These are phyloP conservation scores for Venturiaceae sp. DNA, from an alignment of 2,329 filamentous ascomycete genomes.

Conservation along the genomic window DNA sequence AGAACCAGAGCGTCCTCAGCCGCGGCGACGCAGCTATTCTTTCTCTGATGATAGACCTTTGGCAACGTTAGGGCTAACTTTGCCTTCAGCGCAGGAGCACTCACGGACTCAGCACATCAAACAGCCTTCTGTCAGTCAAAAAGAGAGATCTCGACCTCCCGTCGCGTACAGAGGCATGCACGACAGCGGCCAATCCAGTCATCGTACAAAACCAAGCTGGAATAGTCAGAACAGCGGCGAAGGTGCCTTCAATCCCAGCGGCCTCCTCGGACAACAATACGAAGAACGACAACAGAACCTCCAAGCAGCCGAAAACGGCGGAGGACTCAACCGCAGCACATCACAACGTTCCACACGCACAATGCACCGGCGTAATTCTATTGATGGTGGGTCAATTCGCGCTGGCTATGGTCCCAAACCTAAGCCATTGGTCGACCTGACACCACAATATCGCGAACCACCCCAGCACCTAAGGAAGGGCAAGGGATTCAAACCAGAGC, in stretches of 20 bases:
- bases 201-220: not conserved
- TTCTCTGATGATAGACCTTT: not conserved
- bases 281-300: conserved; percentile 32
- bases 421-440: conserved; percentile 60
- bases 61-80: not conserved
- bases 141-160: not conserved
- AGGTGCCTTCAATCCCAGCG: conserved; percentile 32
- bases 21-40: not conserved
- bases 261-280: conserved; percentile 41
- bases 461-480: conserved; percentile 47
- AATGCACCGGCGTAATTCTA: conserved; percentile 1
- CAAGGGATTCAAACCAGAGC: conserved; percentile 34
- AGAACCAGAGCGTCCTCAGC: not conserved
- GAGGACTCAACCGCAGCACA: conserved; percentile 18
- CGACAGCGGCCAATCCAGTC: not conserved
- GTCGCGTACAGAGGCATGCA: not conserved
- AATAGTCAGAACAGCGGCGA: conserved; percentile 2
- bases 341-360: conserved; percentile 22
- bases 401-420: conserved; percentile 10
- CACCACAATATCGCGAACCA: conserved; percentile 53
- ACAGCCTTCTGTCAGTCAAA: not conserved
- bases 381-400: conserved; percentile 1
- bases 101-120: not conserved
- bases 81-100: conserved; percentile 8
- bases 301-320: conserved; percentile 17